phyloP scores from a whole-genome alignment of 78 protist genomes.

The Dictyostelium purpureum region DNA sequence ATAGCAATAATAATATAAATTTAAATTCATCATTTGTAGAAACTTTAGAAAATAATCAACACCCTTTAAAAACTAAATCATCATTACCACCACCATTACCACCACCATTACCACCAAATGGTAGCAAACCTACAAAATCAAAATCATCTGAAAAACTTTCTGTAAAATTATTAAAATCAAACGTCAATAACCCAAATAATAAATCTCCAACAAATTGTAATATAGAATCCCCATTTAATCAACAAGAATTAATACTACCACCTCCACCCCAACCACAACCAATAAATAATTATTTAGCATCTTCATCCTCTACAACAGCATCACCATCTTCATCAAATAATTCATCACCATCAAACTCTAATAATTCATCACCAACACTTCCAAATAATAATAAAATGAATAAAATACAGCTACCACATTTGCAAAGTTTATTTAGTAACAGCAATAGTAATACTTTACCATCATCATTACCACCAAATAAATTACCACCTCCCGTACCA shows the following conservation, averaged over 20 bases:
- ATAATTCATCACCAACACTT: neutral
- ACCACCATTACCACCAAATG: neutral
- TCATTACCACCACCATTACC: neutral
- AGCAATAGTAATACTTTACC: no score
- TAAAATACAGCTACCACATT: slow-evolving; percentile 4
- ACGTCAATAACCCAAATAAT: neutral
- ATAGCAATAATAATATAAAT: neutral
- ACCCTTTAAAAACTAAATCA: no score
- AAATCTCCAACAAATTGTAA: no score
- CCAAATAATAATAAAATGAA: neutral
- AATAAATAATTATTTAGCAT: neutral
- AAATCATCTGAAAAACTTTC: neutral
- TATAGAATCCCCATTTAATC: neutral
- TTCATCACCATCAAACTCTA: neutral
- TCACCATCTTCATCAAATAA: no score
- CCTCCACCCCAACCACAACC: neutral
- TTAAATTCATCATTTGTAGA: slow-evolving; percentile 12
- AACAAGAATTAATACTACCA: neutral
- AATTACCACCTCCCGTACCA: neutral
- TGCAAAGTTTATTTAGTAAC: no score
- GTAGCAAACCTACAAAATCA: neutral
- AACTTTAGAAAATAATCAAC: neutral
- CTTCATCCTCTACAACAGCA: neutral
- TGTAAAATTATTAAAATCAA: slow-evolving; percentile 5
- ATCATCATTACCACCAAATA: neutral